A percentile compares a stretch with the other conserved stretches of the same genome.
Evolutionary conservation across 2,329 filamentous ascomycete species (phyloP).

Genomic region (Lecanosticta acicola): DNA sequence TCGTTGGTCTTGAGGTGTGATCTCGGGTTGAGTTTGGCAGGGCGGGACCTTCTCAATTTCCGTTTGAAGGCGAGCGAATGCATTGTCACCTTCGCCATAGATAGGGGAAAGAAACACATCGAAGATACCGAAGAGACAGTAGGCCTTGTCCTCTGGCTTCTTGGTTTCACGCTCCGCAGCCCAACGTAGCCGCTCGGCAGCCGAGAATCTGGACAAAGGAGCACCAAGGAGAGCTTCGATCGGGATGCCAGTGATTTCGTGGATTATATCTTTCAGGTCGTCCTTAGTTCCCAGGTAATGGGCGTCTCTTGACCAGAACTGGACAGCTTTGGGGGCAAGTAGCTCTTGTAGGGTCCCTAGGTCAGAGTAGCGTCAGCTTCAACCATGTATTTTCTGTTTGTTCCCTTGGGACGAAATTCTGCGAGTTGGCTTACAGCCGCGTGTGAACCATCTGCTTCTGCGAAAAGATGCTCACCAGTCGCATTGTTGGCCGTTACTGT

Average conservation of each 20-base stretch:
- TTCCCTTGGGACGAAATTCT: neutral
- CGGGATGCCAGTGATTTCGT: conserved; percentile 4
- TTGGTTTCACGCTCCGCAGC: conserved; percentile 1
- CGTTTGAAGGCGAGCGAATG: conserved; percentile 9
- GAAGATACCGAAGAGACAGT: conserved; percentile 15
- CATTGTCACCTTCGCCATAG: conserved; percentile 14
- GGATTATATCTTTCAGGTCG: neutral
- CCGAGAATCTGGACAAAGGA: neutral
- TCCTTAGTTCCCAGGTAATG: conserved; percentile 1
- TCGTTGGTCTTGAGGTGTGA: neutral
- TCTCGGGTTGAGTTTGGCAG: neutral
- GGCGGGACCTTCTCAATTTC: neutral
- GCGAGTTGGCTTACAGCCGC: conserved; percentile 1
- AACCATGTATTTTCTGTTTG: neutral
- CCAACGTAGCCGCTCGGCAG: conserved; percentile 4
- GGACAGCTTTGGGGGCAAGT: conserved; percentile 3
- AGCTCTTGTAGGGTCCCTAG: conserved; percentile 8
- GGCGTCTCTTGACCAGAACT: conserved; percentile 4
- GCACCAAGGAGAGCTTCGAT: neutral
- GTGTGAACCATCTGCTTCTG: conserved; percentile 5
- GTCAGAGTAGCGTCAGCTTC: neutral
- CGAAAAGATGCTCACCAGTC: neutral
- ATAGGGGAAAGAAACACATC: conserved; percentile 8
- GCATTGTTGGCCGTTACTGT: neutral
- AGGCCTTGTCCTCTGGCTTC: conserved; percentile 13